phyloP scores from a whole-genome alignment of 805 yeast genomes.

The Danielia oregonensis region DNA sequence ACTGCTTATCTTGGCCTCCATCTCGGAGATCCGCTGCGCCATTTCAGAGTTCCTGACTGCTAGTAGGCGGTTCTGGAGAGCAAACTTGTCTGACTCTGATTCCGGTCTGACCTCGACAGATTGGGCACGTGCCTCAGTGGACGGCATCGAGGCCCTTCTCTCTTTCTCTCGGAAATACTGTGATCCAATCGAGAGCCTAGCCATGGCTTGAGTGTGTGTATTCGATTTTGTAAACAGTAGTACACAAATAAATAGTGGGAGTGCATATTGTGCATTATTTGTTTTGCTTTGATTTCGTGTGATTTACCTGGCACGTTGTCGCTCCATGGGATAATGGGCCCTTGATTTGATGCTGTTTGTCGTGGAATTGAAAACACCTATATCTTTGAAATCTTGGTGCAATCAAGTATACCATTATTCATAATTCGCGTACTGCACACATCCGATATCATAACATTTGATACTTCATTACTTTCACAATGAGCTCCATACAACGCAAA shows the following conservation, averaged over 20 bases:
- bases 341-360: too few species aligned
- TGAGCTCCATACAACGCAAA: conserved; percentile 18
- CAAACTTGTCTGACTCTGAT: conserved; percentile 18
- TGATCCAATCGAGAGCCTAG: conserved; percentile 12
- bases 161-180: conserved; percentile 10
- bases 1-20: conserved; percentile 50
- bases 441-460: too few species aligned
- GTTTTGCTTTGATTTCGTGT: too few species aligned
- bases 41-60: conserved; percentile 57
- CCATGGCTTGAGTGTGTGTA: conserved; percentile 6
- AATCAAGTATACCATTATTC: too few species aligned
- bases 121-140: not conserved
- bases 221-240: conserved; percentile 3
- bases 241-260: conserved; percentile 1
- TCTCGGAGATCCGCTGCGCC: conserved; percentile 45
- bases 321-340: too few species aligned
- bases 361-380: too few species aligned
- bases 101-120: not conserved
- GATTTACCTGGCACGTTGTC: too few species aligned
- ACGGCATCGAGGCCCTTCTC: conserved; percentile 1
- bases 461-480: too few species aligned
- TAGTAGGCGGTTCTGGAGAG: conserved; percentile 52
- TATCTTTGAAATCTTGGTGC: too few species aligned
- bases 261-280: conserved; percentile 1
- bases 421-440: too few species aligned